phyloP scores from a whole-genome alignment of 257 asterid genomes.

The Craterostigma plantagineum region DNA sequence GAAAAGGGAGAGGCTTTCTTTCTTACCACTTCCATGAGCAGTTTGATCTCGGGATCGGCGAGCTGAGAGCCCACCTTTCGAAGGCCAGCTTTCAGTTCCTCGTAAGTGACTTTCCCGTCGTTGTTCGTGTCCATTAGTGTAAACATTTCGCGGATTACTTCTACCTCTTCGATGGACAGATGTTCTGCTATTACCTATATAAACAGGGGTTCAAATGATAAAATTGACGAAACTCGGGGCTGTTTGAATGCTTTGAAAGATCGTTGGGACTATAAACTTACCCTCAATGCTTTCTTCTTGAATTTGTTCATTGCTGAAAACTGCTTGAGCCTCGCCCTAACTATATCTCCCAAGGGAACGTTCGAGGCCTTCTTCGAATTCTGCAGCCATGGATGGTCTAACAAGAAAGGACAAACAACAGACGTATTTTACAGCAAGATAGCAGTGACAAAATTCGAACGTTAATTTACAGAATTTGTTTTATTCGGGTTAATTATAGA shows the following conservation, averaged over 20 bases:
- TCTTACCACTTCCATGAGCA: constrained; percentile 97
- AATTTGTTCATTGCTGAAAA: constrained; percentile 83
- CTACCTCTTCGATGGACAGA: constrained; percentile 78
- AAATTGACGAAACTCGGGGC: not conserved
- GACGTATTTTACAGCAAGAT: too few relatives aligned
- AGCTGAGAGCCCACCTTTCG: constrained; percentile 91
- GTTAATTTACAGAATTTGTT: not conserved
- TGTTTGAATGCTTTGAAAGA: not conserved
- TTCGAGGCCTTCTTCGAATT: constrained; percentile 79
- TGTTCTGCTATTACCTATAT: constrained; percentile 82
- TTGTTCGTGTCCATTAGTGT: constrained; percentile 78
- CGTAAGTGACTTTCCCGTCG: constrained; percentile 85
- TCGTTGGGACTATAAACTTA: constrained; percentile 10
- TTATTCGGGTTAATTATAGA: too few relatives aligned
- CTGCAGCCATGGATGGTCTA: constrained; percentile 95
- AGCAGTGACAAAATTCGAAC: too few relatives aligned
- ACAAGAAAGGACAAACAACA: constrained; percentile 10
- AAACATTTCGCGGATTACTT: constrained; percentile 90
- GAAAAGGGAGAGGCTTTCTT: constrained; percentile 9
- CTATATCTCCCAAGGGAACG: constrained; percentile 91
- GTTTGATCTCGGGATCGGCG: constrained; percentile 90
- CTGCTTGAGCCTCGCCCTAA: constrained; percentile 84
- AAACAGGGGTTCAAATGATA: constrained; percentile 9
- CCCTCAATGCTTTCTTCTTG: constrained; percentile 89
- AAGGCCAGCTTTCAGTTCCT: constrained; percentile 76